Evolutionary conservation across 2,329 filamentous ascomycete genomes (phyloP).

Genomic region (Xylariaceae sp.): DNA sequence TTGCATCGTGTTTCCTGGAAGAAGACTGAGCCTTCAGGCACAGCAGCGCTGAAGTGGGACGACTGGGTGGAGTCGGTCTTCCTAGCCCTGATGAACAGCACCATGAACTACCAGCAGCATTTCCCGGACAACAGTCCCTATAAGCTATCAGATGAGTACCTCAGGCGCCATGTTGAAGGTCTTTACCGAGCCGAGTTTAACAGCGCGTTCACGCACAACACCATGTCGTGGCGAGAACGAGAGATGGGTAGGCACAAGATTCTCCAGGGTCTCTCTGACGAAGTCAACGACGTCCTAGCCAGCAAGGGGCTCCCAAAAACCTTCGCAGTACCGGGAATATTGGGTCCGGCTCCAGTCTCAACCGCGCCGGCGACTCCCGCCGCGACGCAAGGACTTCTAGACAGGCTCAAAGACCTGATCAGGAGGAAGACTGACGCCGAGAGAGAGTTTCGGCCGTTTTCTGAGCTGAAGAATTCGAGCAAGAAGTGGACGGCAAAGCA

Average conservation of each 20-base stretch:
- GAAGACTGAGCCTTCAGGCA: not conserved
- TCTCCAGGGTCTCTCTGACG: not conserved
- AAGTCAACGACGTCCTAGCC: not conserved
- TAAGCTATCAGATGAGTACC: not conserved
- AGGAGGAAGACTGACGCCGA: not conserved
- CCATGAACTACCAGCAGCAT: fast-evolving
- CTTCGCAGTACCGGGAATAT: not conserved
- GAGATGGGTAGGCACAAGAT: not conserved
- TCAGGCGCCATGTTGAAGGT: not conserved
- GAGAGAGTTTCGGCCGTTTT: not conserved
- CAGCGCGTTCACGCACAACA: not conserved
- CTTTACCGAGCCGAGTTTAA: not conserved
- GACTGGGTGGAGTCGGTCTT: slow-evolving; percentile 1
- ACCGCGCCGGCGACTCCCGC: not conserved
- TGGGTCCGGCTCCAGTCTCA: not conserved
- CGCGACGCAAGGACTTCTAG: not conserved
- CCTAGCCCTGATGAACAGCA: not conserved
- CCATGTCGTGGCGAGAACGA: slow-evolving; percentile 4
- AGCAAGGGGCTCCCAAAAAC: not conserved
- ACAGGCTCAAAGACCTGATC: not conserved
- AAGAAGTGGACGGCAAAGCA: not conserved
- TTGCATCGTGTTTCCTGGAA: not conserved
- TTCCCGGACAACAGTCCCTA: not conserved
- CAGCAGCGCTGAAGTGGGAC: not conserved
- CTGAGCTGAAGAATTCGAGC: not conserved